Evolutionary conservation across 2,329 filamentous ascomycete species (phyloP), one percentile per base, ranked within the genome.

Genomic region (Aspergillus melleus): DNA sequence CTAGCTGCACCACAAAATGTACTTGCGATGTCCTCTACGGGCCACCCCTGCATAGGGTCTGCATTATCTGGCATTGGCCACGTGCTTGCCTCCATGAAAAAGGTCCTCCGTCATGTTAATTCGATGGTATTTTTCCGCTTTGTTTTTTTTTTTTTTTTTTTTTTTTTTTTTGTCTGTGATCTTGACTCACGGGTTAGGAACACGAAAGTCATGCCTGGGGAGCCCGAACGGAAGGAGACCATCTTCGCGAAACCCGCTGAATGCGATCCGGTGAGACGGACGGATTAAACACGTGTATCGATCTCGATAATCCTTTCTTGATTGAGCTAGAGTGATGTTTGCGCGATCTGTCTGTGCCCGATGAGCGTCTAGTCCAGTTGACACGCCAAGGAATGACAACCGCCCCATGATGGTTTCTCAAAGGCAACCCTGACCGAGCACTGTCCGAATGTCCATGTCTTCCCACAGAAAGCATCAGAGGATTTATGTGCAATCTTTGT

Each of bases 191-290:
- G 77, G 77, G 64, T 81, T 81, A 1, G 77, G 78, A 1, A 60
- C 68, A 9, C 67, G 59, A 59, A 79, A 80, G 0, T 66, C 65
- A 2, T 64, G 36, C 3, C 64, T 58, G 4, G 73, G 71, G 2
- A 58, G 32, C 1, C 76, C 76, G 67, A 78, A 80, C 1, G 78
- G 79, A 4, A 80, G 60, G 3, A 80, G 61, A 0, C 79, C 79
- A 39, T 79, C 70, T 20, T 66, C 32, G 14, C 74, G 70, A 58
- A 78, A 80, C 36, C 68, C 70, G 11, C 60, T 24, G 6, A 57
- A 60, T 10, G 67, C 66, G 2, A 74, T 39, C 1, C 77, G 74
- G 53, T 66, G 64, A 3, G 57, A 61, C 3, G 70, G 71, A 3
- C 68, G 39, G 30, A 63, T 61, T 10, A 24, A 42, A 49, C 65